phyloP scores from a whole-genome alignment of 148 eudicot species.

The Heliamphora exappendiculata region DNA sequence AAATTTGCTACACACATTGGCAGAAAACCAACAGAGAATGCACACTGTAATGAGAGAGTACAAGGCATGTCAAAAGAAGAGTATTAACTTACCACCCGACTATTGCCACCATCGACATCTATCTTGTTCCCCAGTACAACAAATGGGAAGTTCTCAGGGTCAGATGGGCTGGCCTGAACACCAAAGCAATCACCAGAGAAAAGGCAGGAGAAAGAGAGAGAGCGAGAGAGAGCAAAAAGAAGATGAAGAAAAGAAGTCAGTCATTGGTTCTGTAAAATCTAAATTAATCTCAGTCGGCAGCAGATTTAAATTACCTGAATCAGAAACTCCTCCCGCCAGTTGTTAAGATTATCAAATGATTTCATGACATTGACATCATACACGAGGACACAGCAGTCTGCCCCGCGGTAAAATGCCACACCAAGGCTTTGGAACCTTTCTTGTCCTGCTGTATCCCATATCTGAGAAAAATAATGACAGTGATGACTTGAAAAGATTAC shows the following conservation, averaged over 20 bases:
- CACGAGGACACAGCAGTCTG: slow-evolving; percentile 59
- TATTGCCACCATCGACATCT: slow-evolving; percentile 59
- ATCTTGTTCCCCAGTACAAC: slow-evolving; percentile 63
- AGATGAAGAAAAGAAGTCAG: background rate
- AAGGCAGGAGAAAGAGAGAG: too few relatives aligned
- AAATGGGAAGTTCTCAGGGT: slow-evolving; percentile 65
- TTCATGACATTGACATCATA: slow-evolving; percentile 53
- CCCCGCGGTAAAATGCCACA: slow-evolving; percentile 59
- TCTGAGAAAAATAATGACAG: slow-evolving; percentile 25
- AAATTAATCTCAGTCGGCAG: background rate
- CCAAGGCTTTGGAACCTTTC: slow-evolving; percentile 66
- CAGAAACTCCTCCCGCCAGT: slow-evolving; percentile 60
- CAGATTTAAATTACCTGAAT: slow-evolving; percentile 38
- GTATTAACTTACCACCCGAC: slow-evolving; percentile 46
- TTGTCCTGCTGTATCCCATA: slow-evolving; percentile 67
- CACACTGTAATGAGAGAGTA: background rate
- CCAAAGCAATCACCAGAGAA: background rate
- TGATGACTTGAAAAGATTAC: slow-evolving; percentile 6
- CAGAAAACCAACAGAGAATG: background rate
- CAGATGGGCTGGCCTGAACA: slow-evolving; percentile 48
- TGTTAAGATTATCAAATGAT: slow-evolving; percentile 55
- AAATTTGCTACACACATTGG: background rate
- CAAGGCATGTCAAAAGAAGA: background rate
- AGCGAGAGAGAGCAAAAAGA: background rate
- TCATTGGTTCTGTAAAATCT: background rate